Percentiles rank a stretch among this genome's conserved stretches.
phyloP scores from a whole-genome alignment of 2,329 filamentous ascomycete genomes.

The Clonostachys chloroleuca region DNA sequence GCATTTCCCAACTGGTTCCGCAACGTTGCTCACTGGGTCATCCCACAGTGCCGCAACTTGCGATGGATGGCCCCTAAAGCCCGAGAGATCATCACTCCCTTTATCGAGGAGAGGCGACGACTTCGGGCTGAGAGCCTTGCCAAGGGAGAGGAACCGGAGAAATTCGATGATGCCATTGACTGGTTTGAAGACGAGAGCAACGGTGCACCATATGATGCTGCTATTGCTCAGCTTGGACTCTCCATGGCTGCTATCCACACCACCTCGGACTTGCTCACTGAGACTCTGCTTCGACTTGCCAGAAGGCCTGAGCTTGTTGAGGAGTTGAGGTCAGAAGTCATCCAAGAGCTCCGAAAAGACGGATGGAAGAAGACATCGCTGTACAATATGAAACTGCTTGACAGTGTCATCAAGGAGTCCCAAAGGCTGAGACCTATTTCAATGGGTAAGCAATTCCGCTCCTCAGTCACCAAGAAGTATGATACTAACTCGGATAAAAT shows the following conservation, averaged over 20 bases:
- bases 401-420: conserved; percentile 46
- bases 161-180: conserved; percentile 42
- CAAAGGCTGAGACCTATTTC: conserved; percentile 37
- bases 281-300: conserved; percentile 23
- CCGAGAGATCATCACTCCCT: conserved; percentile 16
- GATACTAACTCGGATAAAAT: conserved; percentile 16
- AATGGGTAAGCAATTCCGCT: conserved; percentile 13
- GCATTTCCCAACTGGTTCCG: conserved; percentile 38
- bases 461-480: conserved; percentile 29
- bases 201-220: conserved; percentile 4
- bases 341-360: conserved; percentile 3
- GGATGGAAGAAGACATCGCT: conserved; percentile 40
- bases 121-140: conserved; percentile 20
- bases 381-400: conserved; percentile 36
- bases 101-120: conserved; percentile 37
- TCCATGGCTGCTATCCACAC: conserved; percentile 50
- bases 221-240: conserved; percentile 10
- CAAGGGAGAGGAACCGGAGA: conserved; percentile 28
- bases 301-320: conserved; percentile 27
- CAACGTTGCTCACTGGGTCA: conserved; percentile 37
- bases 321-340: conserved; percentile 33
- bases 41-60: conserved; percentile 27
- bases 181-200: conserved; percentile 45
- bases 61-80: conserved; percentile 1
- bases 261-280: conserved; percentile 24